phyloP scores from a whole-genome alignment of 1,284 basidiomycete species.

The Pholiota adiposa region DNA sequence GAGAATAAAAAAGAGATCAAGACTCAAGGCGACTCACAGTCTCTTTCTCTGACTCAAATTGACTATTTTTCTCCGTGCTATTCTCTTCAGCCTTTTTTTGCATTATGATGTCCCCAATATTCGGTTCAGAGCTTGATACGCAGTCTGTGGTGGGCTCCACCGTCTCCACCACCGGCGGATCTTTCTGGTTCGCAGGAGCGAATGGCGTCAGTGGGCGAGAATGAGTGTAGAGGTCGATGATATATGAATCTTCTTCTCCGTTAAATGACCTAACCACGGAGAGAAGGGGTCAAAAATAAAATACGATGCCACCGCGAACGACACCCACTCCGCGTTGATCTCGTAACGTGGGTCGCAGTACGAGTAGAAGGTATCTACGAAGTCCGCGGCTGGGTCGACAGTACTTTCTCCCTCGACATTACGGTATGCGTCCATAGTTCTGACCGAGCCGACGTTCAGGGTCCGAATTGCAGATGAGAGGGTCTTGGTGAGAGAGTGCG shows the following conservation, averaged over 20 bases:
- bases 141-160: background rate
- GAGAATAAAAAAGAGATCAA: background rate
- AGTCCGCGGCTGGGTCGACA: constrained; percentile 12
- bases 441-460: background rate
- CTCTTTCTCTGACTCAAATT: background rate
- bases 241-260: constrained; percentile 29
- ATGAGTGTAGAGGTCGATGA: constrained; percentile 31
- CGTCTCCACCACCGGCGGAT: background rate
- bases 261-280: constrained; percentile 7
- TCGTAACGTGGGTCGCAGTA: constrained; percentile 14
- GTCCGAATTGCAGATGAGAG: background rate
- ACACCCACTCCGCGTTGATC: constrained; percentile 23
- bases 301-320: background rate
- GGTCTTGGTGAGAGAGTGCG: background rate
- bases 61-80: background rate
- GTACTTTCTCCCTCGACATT: background rate
- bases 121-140: background rate
- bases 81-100: background rate
- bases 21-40: background rate
- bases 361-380: constrained; percentile 13
- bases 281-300: background rate
- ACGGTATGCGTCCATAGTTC: background rate
- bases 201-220: constrained; percentile 28
- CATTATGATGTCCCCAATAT: background rate
- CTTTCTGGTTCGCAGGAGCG: background rate